phyloP scores from a whole-genome alignment of 148 eudicot species.

The Beta vulgaris region DNA sequence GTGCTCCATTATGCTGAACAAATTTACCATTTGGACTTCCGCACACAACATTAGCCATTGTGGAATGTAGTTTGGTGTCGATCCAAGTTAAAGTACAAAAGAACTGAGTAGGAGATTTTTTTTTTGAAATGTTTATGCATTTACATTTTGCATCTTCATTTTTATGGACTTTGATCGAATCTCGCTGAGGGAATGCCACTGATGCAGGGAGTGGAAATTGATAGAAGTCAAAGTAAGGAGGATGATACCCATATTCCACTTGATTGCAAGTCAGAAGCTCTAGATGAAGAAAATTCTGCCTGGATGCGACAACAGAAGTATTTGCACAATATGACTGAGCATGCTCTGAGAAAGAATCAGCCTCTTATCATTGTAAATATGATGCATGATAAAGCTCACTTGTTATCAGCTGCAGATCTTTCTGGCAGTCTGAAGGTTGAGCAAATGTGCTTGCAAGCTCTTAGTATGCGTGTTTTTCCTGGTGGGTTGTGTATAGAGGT shows the following conservation, averaged over 20 bases:
- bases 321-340: conserved; percentile 66
- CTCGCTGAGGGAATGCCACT: background rate
- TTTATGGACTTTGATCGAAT: background rate
- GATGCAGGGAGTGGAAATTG: conserved; percentile 64
- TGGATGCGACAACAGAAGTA: conserved; percentile 58
- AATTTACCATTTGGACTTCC: no score
- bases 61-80: no score
- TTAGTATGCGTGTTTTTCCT: conserved; percentile 57
- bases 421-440: conserved; percentile 55
- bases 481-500: conserved; percentile 45
- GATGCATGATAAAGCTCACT: conserved; percentile 57
- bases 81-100: no score
- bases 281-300: conserved; percentile 47
- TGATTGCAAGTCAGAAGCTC: conserved; percentile 36
- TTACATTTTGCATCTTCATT: background rate
- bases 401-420: conserved; percentile 44
- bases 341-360: conserved; percentile 72
- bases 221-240: conserved; percentile 27
- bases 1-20: no score
- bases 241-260: conserved; percentile 37
- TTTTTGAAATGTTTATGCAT: no score
- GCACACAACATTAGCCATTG: no score
- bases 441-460: conserved; percentile 65
- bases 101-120: no score
- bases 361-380: conserved; percentile 70